Evolutionary conservation across 768 basidiomycete genomes (phyloP).

Genomic region (Kwoniella europaea): DNA sequence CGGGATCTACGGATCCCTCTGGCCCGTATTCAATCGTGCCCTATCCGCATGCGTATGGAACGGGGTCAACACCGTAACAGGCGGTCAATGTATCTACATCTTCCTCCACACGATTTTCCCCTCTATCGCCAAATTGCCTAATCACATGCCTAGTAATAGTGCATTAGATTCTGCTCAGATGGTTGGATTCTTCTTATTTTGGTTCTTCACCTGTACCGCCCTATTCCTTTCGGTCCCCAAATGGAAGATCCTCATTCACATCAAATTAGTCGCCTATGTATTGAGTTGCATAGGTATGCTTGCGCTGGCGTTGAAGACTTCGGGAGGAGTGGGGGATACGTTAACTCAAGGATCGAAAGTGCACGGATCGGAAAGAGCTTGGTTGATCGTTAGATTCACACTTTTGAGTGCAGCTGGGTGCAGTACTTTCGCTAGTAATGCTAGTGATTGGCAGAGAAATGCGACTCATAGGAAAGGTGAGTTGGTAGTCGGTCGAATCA

Average conservation of each 20-base stretch:
- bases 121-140: conserved; percentile 34
- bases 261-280: conserved; percentile 38
- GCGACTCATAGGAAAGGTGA: conserved; percentile 28
- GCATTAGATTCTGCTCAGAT: conserved; percentile 32
- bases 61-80: conserved; percentile 38
- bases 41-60: conserved; percentile 40
- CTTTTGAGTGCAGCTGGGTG: conserved; percentile 44
- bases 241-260: conserved; percentile 39
- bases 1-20: conserved; percentile 41
- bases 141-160: conserved; percentile 31
- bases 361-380: conserved; percentile 29
- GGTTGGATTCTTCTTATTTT: conserved; percentile 39
- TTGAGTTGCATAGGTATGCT: conserved; percentile 37
- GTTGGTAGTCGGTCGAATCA: neutral
- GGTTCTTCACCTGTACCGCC: conserved; percentile 21
- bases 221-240: conserved; percentile 33
- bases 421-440: conserved; percentile 48
- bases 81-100: conserved; percentile 43
- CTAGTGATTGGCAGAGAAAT: conserved; percentile 49
- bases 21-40: conserved; percentile 43
- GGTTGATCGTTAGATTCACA: conserved; percentile 44
- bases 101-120: conserved; percentile 48
- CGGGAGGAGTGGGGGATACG: conserved; percentile 34
- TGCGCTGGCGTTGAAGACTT: conserved; percentile 29
- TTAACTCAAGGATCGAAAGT: conserved; percentile 25